Conservation (phyloP, 2,329 filamentous ascomycete genomes). For the Penicillium concentricum region DNA sequence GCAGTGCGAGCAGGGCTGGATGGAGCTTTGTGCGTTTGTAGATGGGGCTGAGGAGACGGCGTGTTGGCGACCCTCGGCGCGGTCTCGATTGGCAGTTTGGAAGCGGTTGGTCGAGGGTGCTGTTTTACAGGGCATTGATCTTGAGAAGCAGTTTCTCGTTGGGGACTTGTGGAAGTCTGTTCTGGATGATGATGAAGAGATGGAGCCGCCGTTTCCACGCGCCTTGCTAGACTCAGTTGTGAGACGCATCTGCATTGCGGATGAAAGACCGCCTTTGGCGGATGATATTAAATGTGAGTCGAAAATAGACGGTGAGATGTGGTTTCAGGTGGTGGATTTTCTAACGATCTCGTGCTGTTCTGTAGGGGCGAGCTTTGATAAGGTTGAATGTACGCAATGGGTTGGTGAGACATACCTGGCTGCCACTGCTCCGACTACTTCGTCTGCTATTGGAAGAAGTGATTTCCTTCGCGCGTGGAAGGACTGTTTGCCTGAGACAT, state of each 20-base stretch:
- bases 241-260: conserved; percentile 33
- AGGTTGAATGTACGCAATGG: conserved; percentile 34
- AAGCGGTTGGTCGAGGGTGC: conserved; percentile 40
- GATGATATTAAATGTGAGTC: conserved; percentile 40
- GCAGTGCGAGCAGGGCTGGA: conserved; percentile 54
- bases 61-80: conserved; percentile 51
- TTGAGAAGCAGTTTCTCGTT: conserved; percentile 44
- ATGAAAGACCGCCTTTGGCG: conserved; percentile 19
- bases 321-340: not conserved
- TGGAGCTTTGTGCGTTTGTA: conserved; percentile 55
- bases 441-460: conserved; percentile 30
- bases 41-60: conserved; percentile 24
- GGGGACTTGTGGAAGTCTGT: conserved; percentile 42
- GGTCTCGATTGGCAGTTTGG: conserved; percentile 51
- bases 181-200: conserved; percentile 33
- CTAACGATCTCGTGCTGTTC: not conserved
- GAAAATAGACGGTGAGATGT: not conserved
- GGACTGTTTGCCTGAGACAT: conserved; percentile 45
- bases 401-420: conserved; percentile 43
- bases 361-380: conserved; percentile 43
- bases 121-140: conserved; percentile 40
- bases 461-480: conserved; percentile 43
- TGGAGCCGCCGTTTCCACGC: conserved; percentile 32
- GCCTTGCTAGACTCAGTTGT: conserved; percentile 41
- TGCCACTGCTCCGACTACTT: conserved; percentile 33